Evolutionary conservation across 169 alveolate species (phyloP).

Genomic region (Plasmodium berghei): DNA sequence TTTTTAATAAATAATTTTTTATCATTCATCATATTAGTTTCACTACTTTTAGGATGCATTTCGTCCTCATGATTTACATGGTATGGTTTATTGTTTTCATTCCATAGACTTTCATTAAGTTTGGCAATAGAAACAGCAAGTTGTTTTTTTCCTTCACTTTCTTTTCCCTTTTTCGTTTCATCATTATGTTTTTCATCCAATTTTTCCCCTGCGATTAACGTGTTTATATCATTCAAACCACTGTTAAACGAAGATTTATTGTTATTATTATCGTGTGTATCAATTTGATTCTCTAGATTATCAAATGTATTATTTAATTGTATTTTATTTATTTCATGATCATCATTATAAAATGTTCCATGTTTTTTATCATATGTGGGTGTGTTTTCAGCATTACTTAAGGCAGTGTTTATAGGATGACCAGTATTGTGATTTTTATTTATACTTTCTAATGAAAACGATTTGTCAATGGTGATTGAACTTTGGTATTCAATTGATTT

Average conservation of each 20-base stretch:
- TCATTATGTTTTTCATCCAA: not conserved
- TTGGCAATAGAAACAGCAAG: slow-evolving; percentile 5
- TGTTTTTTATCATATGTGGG: not conserved
- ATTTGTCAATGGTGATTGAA: not conserved
- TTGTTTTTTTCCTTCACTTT: not conserved
- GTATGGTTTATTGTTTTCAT: slow-evolving; percentile 4
- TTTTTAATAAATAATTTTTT: slow-evolving; percentile 36
- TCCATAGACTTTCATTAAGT: not conserved
- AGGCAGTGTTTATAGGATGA: not conserved
- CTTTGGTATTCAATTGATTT: slow-evolving; percentile 3
- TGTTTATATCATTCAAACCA: not conserved
- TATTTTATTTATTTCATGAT: not conserved
- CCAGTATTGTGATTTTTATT: not conserved
- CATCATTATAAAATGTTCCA: not conserved
- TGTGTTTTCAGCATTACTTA: not conserved
- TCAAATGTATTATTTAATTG: not conserved
- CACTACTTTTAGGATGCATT: slow-evolving; percentile 8
- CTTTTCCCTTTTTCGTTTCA: not conserved
- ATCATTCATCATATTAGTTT: slow-evolving; percentile 5
- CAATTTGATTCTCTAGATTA: not conserved
- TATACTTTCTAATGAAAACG: slow-evolving; percentile 5
- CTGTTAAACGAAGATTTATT: not conserved
- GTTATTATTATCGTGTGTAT: not conserved
- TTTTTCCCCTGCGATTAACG: not conserved
- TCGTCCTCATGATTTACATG: not conserved